Conservation (phyloP, 1,139 yeast species). For the Geotrichum reessii region DNA sequence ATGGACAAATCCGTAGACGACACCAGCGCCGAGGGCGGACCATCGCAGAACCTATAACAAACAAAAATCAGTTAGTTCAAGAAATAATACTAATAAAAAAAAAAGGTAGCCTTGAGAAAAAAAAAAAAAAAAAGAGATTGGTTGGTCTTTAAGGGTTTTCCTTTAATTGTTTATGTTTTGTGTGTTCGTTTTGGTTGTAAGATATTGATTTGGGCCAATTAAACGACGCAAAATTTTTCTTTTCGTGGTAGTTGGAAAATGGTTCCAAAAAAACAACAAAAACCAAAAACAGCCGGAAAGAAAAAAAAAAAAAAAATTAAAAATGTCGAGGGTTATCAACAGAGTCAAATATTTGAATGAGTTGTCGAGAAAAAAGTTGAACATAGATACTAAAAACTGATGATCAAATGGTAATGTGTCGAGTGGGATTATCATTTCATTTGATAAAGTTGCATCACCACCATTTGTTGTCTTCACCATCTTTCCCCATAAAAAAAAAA, state of each 20-base stretch:
- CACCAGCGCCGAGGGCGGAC: constrained; percentile 85
- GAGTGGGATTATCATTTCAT: not conserved
- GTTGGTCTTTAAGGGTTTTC: not conserved
- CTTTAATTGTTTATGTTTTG: too few species aligned
- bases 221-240: constrained; percentile 12
- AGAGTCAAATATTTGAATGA: too few species aligned
- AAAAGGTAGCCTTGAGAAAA: too few species aligned
- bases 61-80: not conserved
- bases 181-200: not conserved
- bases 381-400: too few species aligned
- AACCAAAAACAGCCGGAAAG: too few species aligned
- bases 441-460: not conserved
- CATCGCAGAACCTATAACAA: constrained; percentile 71
- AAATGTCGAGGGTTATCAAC: not conserved
- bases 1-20: constrained; percentile 84
- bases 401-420: not conserved
- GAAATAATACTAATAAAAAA: not conserved
- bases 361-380: too few species aligned
- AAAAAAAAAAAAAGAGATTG: not conserved
- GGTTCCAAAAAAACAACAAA: not conserved
- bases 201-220: constrained; percentile 8
- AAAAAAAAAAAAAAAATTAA: not conserved
- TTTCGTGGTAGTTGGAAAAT: not conserved
- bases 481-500: not conserved
- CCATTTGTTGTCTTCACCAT: not conserved